phyloP scores from a whole-genome alignment of 441 rosid species.

The Populus tomentosa region DNA sequence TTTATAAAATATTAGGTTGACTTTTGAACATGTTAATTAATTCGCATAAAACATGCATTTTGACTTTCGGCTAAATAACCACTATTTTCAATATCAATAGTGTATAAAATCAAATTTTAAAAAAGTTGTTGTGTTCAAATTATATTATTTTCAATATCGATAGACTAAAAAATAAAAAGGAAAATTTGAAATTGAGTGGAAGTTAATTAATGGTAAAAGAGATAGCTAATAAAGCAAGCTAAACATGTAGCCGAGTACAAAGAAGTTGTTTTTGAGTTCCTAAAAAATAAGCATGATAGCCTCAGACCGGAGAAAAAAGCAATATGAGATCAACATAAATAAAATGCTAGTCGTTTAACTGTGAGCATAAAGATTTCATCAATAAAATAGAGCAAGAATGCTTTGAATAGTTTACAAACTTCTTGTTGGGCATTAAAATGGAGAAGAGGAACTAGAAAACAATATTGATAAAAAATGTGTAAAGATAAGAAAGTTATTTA shows the following conservation, averaged over 20 bases:
- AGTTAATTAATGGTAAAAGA: slow-evolving; percentile 18
- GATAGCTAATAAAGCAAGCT: slow-evolving; percentile 61
- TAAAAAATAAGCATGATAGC: slow-evolving; percentile 76
- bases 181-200: slow-evolving; percentile 94
- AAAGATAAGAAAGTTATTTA: too few relatives aligned
- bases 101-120: slow-evolving; percentile 41
- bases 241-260: slow-evolving; percentile 55
- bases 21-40: too few relatives aligned
- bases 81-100: too few relatives aligned
- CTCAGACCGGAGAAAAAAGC: slow-evolving; percentile 64
- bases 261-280: slow-evolving; percentile 52
- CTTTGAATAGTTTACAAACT: slow-evolving; percentile 75
- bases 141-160: slow-evolving; percentile 35
- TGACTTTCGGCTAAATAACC: too few relatives aligned
- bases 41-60: too few relatives aligned
- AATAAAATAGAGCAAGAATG: slow-evolving; percentile 64
- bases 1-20: too few relatives aligned
- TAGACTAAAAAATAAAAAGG: slow-evolving; percentile 66
- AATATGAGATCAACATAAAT: slow-evolving; percentile 54
- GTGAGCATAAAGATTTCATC: slow-evolving; percentile 76
- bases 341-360: slow-evolving; percentile 49
- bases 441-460: slow-evolving; percentile 73
- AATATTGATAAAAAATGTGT: slow-evolving; percentile 45
- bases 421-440: slow-evolving; percentile 72
- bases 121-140: slow-evolving; percentile 55